Evolutionary conservation across 352 stramenopile genomes (phyloP), one percentile per base, ranked within the genome.

Genomic region (Phytophthora hybrid): DNA sequence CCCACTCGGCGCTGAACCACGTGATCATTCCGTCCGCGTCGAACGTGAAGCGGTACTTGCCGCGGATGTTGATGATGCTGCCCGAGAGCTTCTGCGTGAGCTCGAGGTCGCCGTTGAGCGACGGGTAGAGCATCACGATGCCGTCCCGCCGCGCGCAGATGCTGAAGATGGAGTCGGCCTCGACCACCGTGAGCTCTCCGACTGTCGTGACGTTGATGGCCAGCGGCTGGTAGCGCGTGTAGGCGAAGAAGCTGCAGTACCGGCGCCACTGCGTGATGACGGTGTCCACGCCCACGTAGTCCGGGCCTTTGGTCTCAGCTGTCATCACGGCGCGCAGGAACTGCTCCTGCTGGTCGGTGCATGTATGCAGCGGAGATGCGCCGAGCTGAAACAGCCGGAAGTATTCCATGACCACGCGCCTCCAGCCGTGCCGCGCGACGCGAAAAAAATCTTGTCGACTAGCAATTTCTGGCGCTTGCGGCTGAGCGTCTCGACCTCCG

Each of bases 291-390:
- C 82, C 84, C 10, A 80, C 39, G 67, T 88, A 92, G 63, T 91
- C 84, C 0, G 84, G 84, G 0, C 84, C 86, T 56, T 73, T 56
- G 2, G 89, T 73, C 1, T 78, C 53, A 9, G 63, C 55, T 37
- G 63, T 83, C 86, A 91, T 92, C 46, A 83, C 60, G 13, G 78
- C 60, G 0, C 85, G 83, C 18, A 92, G 46, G 53, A 91, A 92
- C 26, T 77, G 56, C 63, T 93, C 83, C 63, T 92, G 83, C 19
- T 81, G 62, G 2, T 69, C 46, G 32, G 71, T 60, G 3, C 23
- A 3, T 26, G 23, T 3, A 19, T 67, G 59, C 52, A 68, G 32
- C 58, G 61, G 19, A 41, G 74, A 80, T 23, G 65, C 79, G 9
- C 83, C 82, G 34, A 80, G 59, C 65, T 89, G 76, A 66, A 89